Evolutionary conservation across 208 protist genomes (phyloP).

Genomic region (Angomonas ambiguus): DNA sequence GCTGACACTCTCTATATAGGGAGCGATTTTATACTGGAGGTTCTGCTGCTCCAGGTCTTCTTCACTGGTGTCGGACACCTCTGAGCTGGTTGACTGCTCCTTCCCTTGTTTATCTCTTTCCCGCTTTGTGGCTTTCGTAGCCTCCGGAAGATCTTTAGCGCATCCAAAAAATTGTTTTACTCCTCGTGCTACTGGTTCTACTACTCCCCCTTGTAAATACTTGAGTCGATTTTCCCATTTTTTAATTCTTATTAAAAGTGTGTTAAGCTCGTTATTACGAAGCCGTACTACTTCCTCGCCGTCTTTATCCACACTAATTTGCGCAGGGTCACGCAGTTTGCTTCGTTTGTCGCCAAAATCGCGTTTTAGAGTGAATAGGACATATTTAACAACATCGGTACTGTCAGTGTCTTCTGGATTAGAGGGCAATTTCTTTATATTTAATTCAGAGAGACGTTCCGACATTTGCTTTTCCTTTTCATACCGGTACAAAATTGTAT

Average conservation of each 20-base stretch:
- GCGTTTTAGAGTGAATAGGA: constrained; percentile 57
- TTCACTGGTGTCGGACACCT: constrained; percentile 2
- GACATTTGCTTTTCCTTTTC: constrained; percentile 53
- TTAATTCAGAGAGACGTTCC: constrained; percentile 48
- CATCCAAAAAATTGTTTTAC: constrained; percentile 75
- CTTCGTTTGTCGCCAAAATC: constrained; percentile 75
- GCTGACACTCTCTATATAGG: constrained; percentile 15
- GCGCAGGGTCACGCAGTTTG: constrained; percentile 38
- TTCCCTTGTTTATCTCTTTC: not conserved
- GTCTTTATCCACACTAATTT: constrained; percentile 69
- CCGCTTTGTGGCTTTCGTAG: constrained; percentile 18
- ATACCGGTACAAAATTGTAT: constrained; percentile 78
- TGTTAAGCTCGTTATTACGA: constrained; percentile 79
- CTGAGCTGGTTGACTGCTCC: not conserved
- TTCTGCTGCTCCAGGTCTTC: not conserved
- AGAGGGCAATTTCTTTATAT: constrained; percentile 54
- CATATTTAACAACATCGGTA: constrained; percentile 58
- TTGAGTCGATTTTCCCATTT: constrained; percentile 56
- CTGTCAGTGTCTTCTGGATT: constrained; percentile 59
- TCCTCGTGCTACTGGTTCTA: not conserved
- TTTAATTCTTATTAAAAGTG: constrained; percentile 48
- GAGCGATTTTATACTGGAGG: not conserved
- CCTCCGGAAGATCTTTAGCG: constrained; percentile 67
- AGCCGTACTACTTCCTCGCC: constrained; percentile 62
- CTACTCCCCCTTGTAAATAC: constrained; percentile 18